These are phyloP conservation scores for Nissolia schottii DNA, from an alignment of 306 rosid species.

Conservation along the genomic window DNA sequence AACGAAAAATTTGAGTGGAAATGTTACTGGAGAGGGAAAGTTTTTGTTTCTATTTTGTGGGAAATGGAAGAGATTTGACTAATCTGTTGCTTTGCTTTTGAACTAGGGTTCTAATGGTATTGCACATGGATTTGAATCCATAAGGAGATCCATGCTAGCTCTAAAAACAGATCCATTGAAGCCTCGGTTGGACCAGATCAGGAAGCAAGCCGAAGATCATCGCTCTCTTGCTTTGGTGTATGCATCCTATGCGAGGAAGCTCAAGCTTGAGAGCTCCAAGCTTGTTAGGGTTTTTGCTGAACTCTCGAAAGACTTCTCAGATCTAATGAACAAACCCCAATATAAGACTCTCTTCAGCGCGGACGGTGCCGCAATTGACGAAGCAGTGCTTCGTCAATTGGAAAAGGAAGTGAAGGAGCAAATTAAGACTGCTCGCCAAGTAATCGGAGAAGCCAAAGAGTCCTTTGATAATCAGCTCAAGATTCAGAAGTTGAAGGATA, in stretches of 20 bases:
- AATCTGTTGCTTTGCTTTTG: not conserved
- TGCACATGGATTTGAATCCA: conserved; percentile 34
- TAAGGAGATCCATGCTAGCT: conserved; percentile 55
- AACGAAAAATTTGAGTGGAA: not conserved
- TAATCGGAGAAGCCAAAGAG: conserved; percentile 63
- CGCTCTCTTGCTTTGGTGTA: conserved; percentile 50
- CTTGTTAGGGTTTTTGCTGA: conserved; percentile 62
- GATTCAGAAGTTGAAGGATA: conserved; percentile 73
- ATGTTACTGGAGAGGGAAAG: not conserved
- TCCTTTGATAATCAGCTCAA: conserved; percentile 72
- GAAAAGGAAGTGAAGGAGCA: conserved; percentile 76
- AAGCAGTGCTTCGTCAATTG: conserved; percentile 49
- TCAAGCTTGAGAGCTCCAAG: conserved; percentile 66
- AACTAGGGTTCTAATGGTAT: conserved; percentile 41
- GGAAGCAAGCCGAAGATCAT: conserved; percentile 71
- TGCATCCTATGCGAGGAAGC: conserved; percentile 62
- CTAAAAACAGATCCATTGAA: conserved; percentile 63
- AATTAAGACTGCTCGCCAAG: conserved; percentile 57
- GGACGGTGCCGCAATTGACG: conserved; percentile 46
- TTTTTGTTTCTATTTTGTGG: not conserved
- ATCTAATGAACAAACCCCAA: conserved; percentile 48
- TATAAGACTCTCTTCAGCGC: conserved; percentile 38
- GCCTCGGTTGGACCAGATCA: conserved; percentile 67
- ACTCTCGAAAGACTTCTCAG: conserved; percentile 54
- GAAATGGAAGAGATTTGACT: not conserved